Evolutionary conservation across 257 asterid species (phyloP), one percentile per base, ranked within the genome.

Genomic region (Apocynum venetum): DNA sequence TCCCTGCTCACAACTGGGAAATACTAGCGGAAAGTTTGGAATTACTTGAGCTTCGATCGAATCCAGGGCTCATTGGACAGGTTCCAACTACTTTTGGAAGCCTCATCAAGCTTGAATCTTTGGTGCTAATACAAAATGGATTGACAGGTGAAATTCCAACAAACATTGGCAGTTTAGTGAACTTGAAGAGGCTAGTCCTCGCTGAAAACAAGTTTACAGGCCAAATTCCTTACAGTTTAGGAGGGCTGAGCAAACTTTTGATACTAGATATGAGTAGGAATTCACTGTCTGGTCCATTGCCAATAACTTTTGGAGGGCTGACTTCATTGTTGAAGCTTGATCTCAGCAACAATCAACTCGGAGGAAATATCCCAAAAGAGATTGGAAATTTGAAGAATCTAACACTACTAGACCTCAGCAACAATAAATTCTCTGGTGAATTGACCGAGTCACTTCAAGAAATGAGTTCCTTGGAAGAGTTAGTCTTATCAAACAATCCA

Each of bases 181-280:
- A 74, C 60, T 84, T 96, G 80, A 87, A 82, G 53, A 83, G 97
- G 75, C 78, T 96, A 57, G 90, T 87, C 65, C 87, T 96, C 2
- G 85, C 93, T 12, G 88, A 89, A 12, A 93, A 93, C 72, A 75
- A 80, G 9, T 69, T 96, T 3, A 36, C 67, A 0, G 97, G 97
- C 2, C 10, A 59, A 67, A 81, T 96, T 53, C 97, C 97, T 4
- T 86, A 75, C n/a, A 83, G 82, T 81, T 52, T 88, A 5, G 97
- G 89, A 14, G 84, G 87, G 79, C 82, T 96, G 3, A 76, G 56
- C 12, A 79, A 73, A 55, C 93, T 93, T 14, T 52, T 96, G 84
- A 96, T 96, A 80, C 88, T 91, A 75, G 99, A 96, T 83, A 41
- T 93, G 17, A 91, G 98, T 68, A 83, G 91, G 67, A 96, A 93